Base-by-base conservation (phyloP, 2,329 filamentous ascomycete species). In the Colletotrichum sp. region DNA sequence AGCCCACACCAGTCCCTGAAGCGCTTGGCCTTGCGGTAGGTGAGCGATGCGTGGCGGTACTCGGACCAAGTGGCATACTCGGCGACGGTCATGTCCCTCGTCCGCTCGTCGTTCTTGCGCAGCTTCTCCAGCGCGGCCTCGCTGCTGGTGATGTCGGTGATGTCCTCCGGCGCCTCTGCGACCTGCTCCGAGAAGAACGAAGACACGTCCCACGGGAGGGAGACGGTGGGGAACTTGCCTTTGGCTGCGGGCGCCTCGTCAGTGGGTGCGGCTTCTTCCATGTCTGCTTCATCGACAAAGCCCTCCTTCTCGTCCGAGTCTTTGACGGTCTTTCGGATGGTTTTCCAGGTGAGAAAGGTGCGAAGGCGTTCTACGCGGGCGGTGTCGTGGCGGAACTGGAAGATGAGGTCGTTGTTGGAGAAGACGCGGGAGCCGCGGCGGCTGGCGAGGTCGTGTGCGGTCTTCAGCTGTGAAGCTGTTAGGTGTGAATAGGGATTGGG, bases 51-150 rank as follows among this genome's bases (percentile, higher is more conserved):
- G 6, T 79, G 72, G 5, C 80, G 70, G 36, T 77, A 79, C 34
- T 79, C 78, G 8, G 78, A 79, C 79, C 79, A 81, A 2, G 75
- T 74, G 4, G 63, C 65, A 34, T 80, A 81, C 71, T 81, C 79
- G 5, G 76, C 75, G 3, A 74, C 71, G 0, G 77, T 79, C 79
- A 80, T 80, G 30, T 73, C 36, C 18, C 68, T 32, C 15, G 78
- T 79, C n/a, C 70, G 64, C 52, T 78, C 71, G 63, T 79, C 78
- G n/a, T 75, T 71, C 5, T 30, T 52, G 10, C 68, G 73, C 24
- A 79, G 64, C 52, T 74, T 76, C 34, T 79, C 70, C 9, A 79
- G 75, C 4, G 75, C 66, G 28, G 76, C 76, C 22, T 70, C 52
- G 32, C 71, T 77, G 26, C 65, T 68, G 4, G 62, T 57, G 3